Evolutionary conservation across 2,329 filamentous ascomycete species (phyloP), one percentile per base, ranked within the genome.

Genomic region (Dactylella cylindrospora): DNA sequence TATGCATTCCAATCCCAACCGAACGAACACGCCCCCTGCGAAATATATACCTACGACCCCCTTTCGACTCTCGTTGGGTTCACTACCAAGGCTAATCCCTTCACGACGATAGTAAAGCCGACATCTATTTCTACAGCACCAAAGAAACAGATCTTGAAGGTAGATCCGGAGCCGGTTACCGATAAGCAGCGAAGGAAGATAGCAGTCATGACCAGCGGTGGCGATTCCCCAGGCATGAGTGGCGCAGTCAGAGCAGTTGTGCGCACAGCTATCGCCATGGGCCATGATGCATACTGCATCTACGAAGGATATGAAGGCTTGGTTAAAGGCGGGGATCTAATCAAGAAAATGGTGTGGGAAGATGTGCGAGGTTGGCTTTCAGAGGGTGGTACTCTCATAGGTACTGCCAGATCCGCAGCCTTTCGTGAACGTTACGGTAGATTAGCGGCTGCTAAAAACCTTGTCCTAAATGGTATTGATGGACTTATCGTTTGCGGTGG

Each of bases 261-360:
- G 57, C 86, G 93, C 68, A 95, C 90, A 81, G 83, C 90, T 44
- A 88, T 97, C 68, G 84, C 93, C 73, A 82, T 87, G 74, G 84
- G 81, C 64, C 91, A 87, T 71, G 86, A 90, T 69, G 80, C 86
- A 64, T 93, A 82, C 70, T 88, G 84, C 68, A 78, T 93, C 72
- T 93, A 91, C 74, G 93, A 97, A 74, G 93, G 93, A 64, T 98
- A 98, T 76, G 90, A 97, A 71, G 93, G 93, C 33, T 80, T 98
- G 49, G 91, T 98, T 22, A 82, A 86, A 67, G 93, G 91, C 68
- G 90, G 89, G 39, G 80, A 90, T 71, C 83, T 91, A 76, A 97
- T 98, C 75, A 83, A 82, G 69, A 81, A 88, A 75, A 88, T 95
- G 82, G 76, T 82, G 44, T 97, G 91, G 91, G 82, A 94, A 66